Evolutionary conservation across 2,329 filamentous ascomycete species (phyloP).

Genomic region (Coniosporium tulheliwenetii): DNA sequence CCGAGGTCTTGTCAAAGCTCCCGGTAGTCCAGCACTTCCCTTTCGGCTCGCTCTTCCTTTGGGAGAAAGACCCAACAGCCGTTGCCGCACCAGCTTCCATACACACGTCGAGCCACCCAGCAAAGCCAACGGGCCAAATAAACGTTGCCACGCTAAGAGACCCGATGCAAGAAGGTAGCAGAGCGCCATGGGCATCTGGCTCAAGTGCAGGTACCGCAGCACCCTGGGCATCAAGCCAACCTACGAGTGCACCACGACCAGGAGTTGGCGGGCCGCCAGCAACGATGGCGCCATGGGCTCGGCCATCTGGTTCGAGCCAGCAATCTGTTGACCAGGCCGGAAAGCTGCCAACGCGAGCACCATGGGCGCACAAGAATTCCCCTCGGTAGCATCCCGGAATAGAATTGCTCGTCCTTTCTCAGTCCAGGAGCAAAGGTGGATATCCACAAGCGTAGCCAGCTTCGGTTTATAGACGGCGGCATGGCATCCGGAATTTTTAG

Average conservation of each 20-base stretch:
- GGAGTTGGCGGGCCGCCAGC: neutral
- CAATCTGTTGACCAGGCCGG: too few relatives aligned
- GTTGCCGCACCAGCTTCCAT: slow-evolving; percentile 14
- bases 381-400: too few relatives aligned
- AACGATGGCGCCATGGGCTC: slow-evolving; percentile 14
- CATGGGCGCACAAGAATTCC: too few relatives aligned
- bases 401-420: too few relatives aligned
- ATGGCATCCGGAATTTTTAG: too few relatives aligned
- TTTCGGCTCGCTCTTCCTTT: slow-evolving; percentile 33
- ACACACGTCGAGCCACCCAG: slow-evolving; percentile 19
- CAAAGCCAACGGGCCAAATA: slow-evolving; percentile 12
- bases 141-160: slow-evolving; percentile 11
- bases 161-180: slow-evolving; percentile 12
- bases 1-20: slow-evolving; percentile 90
- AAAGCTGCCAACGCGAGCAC: too few relatives aligned
- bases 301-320: neutral
- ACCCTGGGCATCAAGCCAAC: slow-evolving; percentile 1
- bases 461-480: too few relatives aligned
- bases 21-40: slow-evolving; percentile 90
- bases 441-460: too few relatives aligned
- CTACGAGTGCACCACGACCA: too few relatives aligned
- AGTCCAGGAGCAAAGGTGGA: too few relatives aligned
- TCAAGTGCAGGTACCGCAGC: slow-evolving; percentile 7
- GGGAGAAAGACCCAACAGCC: slow-evolving; percentile 28
- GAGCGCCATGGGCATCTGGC: slow-evolving; percentile 14